Percentiles rank a stretch among this genome's conserved stretches.
Conservation (phyloP, 495 filamentous ascomycete genomes). For the Penicillium psychrofluorescens region DNA sequence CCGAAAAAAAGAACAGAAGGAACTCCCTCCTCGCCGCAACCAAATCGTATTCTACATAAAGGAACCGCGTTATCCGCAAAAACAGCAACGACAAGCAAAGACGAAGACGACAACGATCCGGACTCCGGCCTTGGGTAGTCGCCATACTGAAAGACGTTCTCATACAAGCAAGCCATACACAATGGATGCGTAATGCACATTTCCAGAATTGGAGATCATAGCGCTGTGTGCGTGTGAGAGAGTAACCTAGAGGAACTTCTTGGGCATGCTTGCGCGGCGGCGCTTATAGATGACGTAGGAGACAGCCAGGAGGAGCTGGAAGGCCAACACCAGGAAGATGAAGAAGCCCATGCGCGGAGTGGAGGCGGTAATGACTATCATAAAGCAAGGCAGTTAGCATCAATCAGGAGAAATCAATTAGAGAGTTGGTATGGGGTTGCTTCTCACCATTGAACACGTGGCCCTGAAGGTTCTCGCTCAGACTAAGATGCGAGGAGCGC, state of each 20-base stretch:
- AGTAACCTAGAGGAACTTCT: conserved; percentile 75
- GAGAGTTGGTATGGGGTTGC: conserved; percentile 5
- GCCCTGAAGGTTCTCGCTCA: conserved; percentile 47
- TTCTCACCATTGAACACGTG: conserved; percentile 27
- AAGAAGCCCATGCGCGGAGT: conserved; percentile 65
- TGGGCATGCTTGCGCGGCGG: conserved; percentile 64
- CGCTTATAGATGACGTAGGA: conserved; percentile 78
- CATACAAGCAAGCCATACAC: too few relatives aligned
- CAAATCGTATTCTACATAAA: too few relatives aligned
- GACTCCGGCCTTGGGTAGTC: too few relatives aligned
- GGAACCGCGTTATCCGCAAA: neutral
- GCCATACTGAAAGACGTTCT: too few relatives aligned
- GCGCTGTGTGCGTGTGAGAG: too few relatives aligned
- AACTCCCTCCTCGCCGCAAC: too few relatives aligned
- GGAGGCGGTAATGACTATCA: conserved; percentile 50
- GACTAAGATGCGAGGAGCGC: conserved; percentile 59
- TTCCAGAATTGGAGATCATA: too few relatives aligned
- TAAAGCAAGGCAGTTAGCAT: neutral
- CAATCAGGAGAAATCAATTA: neutral
- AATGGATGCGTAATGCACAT: too few relatives aligned
- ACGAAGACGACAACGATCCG: too few relatives aligned
- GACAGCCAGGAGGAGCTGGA: conserved; percentile 62
- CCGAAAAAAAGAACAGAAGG: neutral
- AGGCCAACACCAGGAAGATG: conserved; percentile 65
- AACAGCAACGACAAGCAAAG: neutral